Base-by-base conservation (phyloP, 495 filamentous ascomycete species). In the Penicillium paxilli region DNA sequence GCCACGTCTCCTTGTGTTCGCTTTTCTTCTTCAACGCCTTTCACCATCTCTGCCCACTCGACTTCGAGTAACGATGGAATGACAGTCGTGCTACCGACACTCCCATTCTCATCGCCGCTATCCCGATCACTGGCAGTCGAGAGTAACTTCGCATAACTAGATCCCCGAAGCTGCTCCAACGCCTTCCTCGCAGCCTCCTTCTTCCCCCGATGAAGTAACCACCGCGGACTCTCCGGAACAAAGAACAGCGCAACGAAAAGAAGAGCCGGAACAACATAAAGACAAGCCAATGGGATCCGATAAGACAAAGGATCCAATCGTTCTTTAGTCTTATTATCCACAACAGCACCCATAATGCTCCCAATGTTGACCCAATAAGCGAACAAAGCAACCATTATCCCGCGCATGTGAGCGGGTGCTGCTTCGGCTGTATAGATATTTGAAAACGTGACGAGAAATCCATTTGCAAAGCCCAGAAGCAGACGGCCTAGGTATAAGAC, bases 351-450 rank as follows among this genome's bases (percentile, higher is more conserved):
- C 20, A 59, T 30, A 0, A 59, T 47, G n/a, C 51, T 50, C 33
- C 51, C 56, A 14, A 59, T 59, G 47, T 59, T 59, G 11, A 59
- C 56, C 56, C 51, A 59, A 26, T 50, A 59, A 20, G 51, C 38
- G 51, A 59, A 54, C 11, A 59, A 20, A 0, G 56, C 56, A 20
- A 59, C 56, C 51, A 54, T 59, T 12, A 59, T 47, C 0, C 56
- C 56, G 8, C 56, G 56, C 51, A 59, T 47, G 21, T 59, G 51
- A 9, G 46, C 46, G 0, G 56, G 56, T 11, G 56, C 51, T 28
- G 49, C 56, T 24, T 59, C 56, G 0, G 51, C 52, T 3, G 56
- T 59, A 16, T 51, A 59, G 1, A 59, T 54, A 28, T 59, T 59
- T 1, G 56, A 59, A 11, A 59, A 59, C 0, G 56, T 51, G 1